phyloP scores from a whole-genome alignment of 2,329 filamentous ascomycete species.

The Cordyceps farinosa region DNA sequence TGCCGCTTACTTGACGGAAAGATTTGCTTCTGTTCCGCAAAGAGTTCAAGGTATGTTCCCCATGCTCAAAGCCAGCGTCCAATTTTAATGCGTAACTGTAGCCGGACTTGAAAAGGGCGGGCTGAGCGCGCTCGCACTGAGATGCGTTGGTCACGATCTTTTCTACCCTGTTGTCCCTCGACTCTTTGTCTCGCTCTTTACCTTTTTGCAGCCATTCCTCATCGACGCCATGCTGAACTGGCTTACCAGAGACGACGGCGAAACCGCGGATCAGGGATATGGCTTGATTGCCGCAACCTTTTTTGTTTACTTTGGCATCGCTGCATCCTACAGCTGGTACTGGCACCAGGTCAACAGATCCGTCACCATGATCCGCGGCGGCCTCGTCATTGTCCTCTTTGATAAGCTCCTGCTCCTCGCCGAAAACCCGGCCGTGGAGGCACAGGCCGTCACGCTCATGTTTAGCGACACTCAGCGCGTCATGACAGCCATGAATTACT shows the following conservation, averaged over 20 bases:
- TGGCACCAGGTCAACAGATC: constrained; percentile 10
- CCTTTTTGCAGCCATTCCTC: constrained; percentile 3
- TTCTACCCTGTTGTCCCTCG: constrained; percentile 1
- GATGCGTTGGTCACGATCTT: background rate
- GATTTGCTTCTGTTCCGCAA: background rate
- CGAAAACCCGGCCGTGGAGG: background rate
- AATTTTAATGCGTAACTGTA: too few relatives aligned
- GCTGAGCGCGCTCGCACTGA: background rate
- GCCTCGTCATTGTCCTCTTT: constrained; percentile 5
- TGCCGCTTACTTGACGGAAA: background rate
- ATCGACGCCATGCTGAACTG: background rate
- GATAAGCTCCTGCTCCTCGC: constrained; percentile 5
- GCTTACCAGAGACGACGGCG: background rate
- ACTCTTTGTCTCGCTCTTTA: constrained; percentile 2
- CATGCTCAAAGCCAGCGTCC: too few relatives aligned
- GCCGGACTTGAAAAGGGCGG: background rate
- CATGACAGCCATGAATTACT: constrained; percentile 12
- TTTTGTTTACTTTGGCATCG: constrained; percentile 6
- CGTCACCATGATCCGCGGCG: constrained; percentile 9
- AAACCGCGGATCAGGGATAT: background rate
- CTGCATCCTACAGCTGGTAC: constrained; percentile 8
- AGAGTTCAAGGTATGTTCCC: background rate
- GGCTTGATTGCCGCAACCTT: constrained; percentile 1
- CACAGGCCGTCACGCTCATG: constrained; percentile 8
- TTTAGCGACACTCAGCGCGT: constrained; percentile 6